Evolutionary conservation across 2,329 filamentous ascomycete genomes (phyloP).

Genomic region (Paecilomyces sp.): DNA sequence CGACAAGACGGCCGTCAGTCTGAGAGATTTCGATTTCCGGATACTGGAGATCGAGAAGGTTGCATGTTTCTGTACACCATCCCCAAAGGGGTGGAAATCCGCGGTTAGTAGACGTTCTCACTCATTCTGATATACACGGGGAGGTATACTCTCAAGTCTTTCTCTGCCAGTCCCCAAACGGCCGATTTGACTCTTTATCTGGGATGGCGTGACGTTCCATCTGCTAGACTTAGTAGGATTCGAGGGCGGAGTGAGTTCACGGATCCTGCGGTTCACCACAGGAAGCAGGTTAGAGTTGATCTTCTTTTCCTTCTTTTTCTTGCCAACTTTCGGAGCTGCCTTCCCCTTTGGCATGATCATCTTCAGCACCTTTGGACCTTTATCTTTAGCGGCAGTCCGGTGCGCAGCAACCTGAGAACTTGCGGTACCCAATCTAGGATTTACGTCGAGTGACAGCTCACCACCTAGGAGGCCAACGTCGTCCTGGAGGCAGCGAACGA

Average conservation of each 20-base stretch:
- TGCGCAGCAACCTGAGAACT: background rate
- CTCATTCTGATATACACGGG: background rate
- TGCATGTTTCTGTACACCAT: slow-evolving; percentile 13
- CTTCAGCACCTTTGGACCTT: background rate
- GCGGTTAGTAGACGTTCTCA: background rate
- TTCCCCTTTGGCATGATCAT: background rate
- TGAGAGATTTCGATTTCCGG: slow-evolving; percentile 12
- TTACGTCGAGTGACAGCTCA: slow-evolving; percentile 1
- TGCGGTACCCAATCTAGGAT: background rate
- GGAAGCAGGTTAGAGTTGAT: slow-evolving; percentile 12
- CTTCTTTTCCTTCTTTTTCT: background rate
- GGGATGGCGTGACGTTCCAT: slow-evolving; percentile 11
- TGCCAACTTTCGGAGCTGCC: background rate
- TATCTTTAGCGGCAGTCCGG: background rate
- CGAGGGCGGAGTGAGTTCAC: slow-evolving; percentile 4
- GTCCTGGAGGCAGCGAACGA: slow-evolving; percentile 7
- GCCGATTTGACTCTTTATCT: slow-evolving; percentile 8
- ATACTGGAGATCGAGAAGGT: slow-evolving; percentile 13
- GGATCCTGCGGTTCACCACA: slow-evolving; percentile 11
- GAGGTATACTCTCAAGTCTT: slow-evolving; percentile 14
- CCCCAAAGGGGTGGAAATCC: background rate
- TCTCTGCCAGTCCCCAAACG: slow-evolving; percentile 3
- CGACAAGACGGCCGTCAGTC: slow-evolving; percentile 5
- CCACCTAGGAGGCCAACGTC: slow-evolving; percentile 2
- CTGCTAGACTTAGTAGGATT: slow-evolving; percentile 5